These are phyloP conservation scores for Hanseniaspora thailandica DNA, from an alignment of 805 yeast species.

Conservation along the genomic window DNA sequence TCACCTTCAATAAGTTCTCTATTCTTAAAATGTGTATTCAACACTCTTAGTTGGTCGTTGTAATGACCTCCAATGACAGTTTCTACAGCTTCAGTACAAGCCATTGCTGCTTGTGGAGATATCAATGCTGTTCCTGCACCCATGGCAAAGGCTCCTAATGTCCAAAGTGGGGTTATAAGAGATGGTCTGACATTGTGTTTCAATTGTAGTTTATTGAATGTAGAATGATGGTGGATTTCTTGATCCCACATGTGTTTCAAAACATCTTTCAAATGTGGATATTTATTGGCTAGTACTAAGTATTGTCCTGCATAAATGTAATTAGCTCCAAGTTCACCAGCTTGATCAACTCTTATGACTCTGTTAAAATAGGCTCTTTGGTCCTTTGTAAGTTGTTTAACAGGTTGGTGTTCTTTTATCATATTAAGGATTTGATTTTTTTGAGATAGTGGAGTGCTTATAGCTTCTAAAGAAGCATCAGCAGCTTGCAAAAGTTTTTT, in stretches of 20 bases:
- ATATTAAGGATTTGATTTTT: slow-evolving; percentile 7
- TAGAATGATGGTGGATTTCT: slow-evolving; percentile 78
- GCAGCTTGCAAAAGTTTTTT: not conserved
- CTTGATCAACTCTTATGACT: slow-evolving; percentile 85
- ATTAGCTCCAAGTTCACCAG: slow-evolving; percentile 95
- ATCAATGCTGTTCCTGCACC: slow-evolving; percentile 79
- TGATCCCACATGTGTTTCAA: slow-evolving; percentile 97
- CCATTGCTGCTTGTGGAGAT: slow-evolving; percentile 97
- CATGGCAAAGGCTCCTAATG: slow-evolving; percentile 72
- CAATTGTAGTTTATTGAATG: slow-evolving; percentile 68
- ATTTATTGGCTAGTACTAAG: slow-evolving; percentile 53
- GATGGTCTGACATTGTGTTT: slow-evolving; percentile 83
- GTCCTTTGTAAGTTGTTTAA: slow-evolving; percentile 32
- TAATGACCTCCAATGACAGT: slow-evolving; percentile 96
- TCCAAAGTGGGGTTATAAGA: slow-evolving; percentile 85
- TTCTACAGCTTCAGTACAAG: slow-evolving; percentile 97
- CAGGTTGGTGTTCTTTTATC: slow-evolving; percentile 8
- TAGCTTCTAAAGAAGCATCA: slow-evolving; percentile 3
- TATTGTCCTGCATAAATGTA: slow-evolving; percentile 88
- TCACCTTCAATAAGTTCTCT: slow-evolving; percentile 27
- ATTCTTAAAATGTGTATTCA: slow-evolving; percentile 50
- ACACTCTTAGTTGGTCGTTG: slow-evolving; percentile 72
- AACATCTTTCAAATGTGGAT: slow-evolving; percentile 67
- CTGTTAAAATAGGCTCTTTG: slow-evolving; percentile 63
- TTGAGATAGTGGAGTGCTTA: not conserved